These are phyloP conservation scores for Neurospora sp. DNA, from an alignment of 495 filamentous ascomycete species.

Conservation along the genomic window DNA sequence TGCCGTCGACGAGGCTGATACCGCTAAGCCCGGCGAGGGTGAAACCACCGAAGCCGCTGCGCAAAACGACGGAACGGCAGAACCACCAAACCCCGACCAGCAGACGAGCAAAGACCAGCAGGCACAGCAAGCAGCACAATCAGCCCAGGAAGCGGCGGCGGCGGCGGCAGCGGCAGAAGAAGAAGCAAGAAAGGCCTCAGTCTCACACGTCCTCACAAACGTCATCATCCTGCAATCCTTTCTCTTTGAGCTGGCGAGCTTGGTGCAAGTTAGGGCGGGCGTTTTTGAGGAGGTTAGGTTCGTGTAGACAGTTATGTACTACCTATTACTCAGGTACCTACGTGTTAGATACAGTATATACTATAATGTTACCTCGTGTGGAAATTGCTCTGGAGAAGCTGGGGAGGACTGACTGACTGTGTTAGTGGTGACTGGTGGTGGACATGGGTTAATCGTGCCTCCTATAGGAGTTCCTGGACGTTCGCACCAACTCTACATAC, in stretches of 20 bases:
- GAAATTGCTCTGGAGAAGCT: background rate
- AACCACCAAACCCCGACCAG: background rate
- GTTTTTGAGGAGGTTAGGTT: constrained; percentile 81
- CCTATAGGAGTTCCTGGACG: no score
- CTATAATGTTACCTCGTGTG: background rate
- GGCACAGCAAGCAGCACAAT: background rate
- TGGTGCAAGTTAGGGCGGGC: constrained; percentile 76
- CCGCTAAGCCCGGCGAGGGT: background rate
- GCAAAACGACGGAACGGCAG: background rate
- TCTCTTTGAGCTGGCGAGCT: constrained; percentile 74
- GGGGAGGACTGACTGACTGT: background rate
- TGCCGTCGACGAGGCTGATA: background rate
- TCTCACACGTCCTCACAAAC: constrained; percentile 83
- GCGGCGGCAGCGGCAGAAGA: constrained; percentile 16
- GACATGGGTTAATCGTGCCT: no score
- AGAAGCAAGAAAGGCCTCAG: constrained; percentile 41
- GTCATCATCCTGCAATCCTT: constrained; percentile 72
- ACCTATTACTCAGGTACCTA: background rate
- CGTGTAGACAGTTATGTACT: background rate
- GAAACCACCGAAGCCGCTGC: background rate
- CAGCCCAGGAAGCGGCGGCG: background rate
- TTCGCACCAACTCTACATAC: no score
- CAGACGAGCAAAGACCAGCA: background rate
- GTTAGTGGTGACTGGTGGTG: no score
- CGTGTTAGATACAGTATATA: background rate